Evolutionary conservation across 352 stramenopile genomes (phyloP).

Genomic region (Phytophthora colocasiae): DNA sequence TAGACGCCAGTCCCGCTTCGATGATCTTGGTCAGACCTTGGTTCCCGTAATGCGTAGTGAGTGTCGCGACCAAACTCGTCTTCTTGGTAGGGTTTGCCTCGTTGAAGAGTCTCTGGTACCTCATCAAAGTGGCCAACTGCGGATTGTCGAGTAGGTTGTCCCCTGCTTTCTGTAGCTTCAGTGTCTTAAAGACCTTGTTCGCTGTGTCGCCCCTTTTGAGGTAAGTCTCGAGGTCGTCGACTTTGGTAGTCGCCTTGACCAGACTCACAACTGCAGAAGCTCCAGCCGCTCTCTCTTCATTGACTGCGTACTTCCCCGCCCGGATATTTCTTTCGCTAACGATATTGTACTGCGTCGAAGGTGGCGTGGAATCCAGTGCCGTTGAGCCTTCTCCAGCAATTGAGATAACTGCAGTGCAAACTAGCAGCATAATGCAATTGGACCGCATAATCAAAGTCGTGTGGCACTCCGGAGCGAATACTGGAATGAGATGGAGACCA

Average conservation of each 20-base stretch:
- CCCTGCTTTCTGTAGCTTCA: conserved; percentile 21
- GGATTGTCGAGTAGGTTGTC: conserved; percentile 7
- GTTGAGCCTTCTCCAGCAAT: no score
- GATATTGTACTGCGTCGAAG: no score
- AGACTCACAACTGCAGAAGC: background rate
- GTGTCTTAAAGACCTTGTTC: conserved; percentile 10
- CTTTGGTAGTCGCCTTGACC: conserved; percentile 8
- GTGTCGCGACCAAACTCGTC: conserved; percentile 17
- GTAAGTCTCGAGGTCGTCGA: conserved; percentile 6
- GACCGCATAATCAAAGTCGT: no score
- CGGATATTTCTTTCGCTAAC: background rate
- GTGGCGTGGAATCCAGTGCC: no score
- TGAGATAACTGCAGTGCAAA: no score
- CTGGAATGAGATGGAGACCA: no score
- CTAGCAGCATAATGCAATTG: no score
- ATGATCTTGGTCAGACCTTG: conserved; percentile 21
- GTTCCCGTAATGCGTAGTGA: conserved; percentile 15
- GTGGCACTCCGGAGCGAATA: no score
- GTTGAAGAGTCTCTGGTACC: conserved; percentile 23
- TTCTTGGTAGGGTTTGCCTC: conserved; percentile 13
- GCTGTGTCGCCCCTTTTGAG: conserved; percentile 12
- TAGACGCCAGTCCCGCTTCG: conserved; percentile 9
- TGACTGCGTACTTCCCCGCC: background rate
- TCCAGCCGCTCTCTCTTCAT: conserved; percentile 7
- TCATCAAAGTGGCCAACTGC: conserved; percentile 4